These are phyloP conservation scores for Melaleuca quinquenervia DNA, from an alignment of 345 rosid species.

Conservation along the genomic window DNA sequence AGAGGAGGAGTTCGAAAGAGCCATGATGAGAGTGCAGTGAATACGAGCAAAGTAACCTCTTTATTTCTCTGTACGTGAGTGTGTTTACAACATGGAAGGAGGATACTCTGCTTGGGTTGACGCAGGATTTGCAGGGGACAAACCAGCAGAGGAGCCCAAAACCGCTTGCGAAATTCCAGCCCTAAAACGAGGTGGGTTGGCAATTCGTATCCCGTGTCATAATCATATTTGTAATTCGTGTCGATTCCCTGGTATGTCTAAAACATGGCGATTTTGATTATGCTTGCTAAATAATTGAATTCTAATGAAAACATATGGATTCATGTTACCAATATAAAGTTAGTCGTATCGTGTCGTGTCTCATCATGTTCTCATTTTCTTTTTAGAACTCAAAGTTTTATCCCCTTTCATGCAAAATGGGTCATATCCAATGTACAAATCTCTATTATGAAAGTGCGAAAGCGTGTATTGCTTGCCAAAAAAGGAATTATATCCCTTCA, in stretches of 20 bases:
- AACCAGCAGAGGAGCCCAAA: constrained; percentile 30
- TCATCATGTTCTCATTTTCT: not conserved
- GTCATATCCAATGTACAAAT: not conserved
- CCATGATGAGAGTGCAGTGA: constrained; percentile 30
- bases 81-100: constrained; percentile 31
- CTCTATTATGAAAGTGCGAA: no score
- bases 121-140: constrained; percentile 23
- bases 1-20: constrained; percentile 33
- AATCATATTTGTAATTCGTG: not conserved
- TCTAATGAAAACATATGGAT: not conserved
- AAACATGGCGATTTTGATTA: not conserved
- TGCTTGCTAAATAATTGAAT: not conserved
- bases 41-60: not conserved
- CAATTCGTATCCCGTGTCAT: not conserved
- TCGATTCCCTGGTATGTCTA: not conserved
- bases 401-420: rapidly evolving
- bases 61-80: not conserved
- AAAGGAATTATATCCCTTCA: no score
- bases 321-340: no score
- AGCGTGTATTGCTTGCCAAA: no score
- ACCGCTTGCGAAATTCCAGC: constrained; percentile 30
- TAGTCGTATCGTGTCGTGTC: not conserved
- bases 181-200: not conserved
- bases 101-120: constrained; percentile 45
- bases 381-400: not conserved